phyloP scores from a whole-genome alignment of 768 basidiomycete genomes.

The Paxillus rubicundulus region DNA sequence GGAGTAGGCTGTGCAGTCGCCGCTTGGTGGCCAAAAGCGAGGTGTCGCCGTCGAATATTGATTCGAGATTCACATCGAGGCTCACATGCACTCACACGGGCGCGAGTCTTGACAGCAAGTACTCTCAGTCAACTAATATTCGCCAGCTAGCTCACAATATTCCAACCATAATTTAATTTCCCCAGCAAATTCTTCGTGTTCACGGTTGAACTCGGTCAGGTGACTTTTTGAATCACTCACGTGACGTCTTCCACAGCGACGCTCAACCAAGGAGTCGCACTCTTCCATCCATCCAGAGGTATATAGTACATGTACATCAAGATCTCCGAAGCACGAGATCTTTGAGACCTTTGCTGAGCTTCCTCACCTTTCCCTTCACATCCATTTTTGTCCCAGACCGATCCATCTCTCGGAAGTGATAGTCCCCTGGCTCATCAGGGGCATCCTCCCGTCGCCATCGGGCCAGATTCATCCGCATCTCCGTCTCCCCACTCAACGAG shows the following conservation, averaged over 20 bases:
- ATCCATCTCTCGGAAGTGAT: conserved; percentile 29
- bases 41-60: neutral
- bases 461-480: conserved; percentile 55
- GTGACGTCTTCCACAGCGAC: neutral
- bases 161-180: too few relatives aligned
- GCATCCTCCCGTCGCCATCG: conserved; percentile 32
- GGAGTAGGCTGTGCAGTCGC: conserved; percentile 5
- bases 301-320: conserved; percentile 6
- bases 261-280: neutral
- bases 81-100: too few relatives aligned
- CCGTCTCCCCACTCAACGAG: conserved; percentile 60
- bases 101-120: neutral
- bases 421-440: conserved; percentile 30
- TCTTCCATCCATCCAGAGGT: neutral
- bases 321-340: conserved; percentile 29
- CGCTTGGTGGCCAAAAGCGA: neutral
- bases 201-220: conserved; percentile 7
- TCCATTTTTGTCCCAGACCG: conserved; percentile 18
- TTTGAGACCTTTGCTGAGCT: conserved; percentile 30
- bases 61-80: conserved; percentile 1
- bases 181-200: too few relatives aligned
- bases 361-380: conserved; percentile 28
- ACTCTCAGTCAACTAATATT: too few relatives aligned
- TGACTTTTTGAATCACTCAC: conserved; percentile 2
- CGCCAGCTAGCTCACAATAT: too few relatives aligned